Base-by-base conservation (phyloP, 768 basidiomycete genomes). In the Suillus brevipes region DNA sequence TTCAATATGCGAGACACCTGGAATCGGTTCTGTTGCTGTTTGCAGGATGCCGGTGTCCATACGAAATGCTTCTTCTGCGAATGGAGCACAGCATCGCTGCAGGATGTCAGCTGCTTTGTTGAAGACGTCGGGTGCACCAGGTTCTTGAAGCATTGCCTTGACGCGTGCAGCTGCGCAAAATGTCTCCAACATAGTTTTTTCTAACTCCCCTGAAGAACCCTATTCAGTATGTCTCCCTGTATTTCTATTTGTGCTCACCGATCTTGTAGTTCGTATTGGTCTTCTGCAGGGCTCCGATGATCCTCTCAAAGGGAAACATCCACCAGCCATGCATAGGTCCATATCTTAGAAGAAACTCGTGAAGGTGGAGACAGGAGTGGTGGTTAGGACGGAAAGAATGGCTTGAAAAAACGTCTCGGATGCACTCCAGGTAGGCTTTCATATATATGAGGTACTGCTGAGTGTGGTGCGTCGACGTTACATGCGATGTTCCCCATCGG, bases 221-320 rank as follows among this genome's bases (percentile, higher is more conserved):
- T 45, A 45, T 20, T 7, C 13, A 10, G 2, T 16, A 42, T 65
- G 34, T 62, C 36, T 58, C 13, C 25, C 10, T 28, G 7, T 25
- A 28, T 53, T 25, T 6, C 10, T 5, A 36, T 42, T 42, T 14
- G 20, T 18, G 23, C 69, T 68, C 55, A 74, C 74, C 66, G 23
- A 67, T 57, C 64, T 72, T 72, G 25, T 60, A 10, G 56, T 75
- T 72, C 14, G 73, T 75, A 18, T 64, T 65, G 25, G 71, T 61
- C 4, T 67, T 58, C 50, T 77, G 72, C 34, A 77, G 42, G 8
- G 61, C 52, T 2, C 77, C 71, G 23, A 73, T 78, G 10, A 72
- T 59, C 3, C 70, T 20, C 62, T 78, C 72, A 47, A 77, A 75
- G 4, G 75, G 73, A 62, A 77, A 80, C 53, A 74, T 72, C 73